Percentiles rank a stretch among this genome's conserved stretches.
Evolutionary conservation across 2,329 filamentous ascomycete genomes (phyloP).

Genomic region (Boeremia exigua): DNA sequence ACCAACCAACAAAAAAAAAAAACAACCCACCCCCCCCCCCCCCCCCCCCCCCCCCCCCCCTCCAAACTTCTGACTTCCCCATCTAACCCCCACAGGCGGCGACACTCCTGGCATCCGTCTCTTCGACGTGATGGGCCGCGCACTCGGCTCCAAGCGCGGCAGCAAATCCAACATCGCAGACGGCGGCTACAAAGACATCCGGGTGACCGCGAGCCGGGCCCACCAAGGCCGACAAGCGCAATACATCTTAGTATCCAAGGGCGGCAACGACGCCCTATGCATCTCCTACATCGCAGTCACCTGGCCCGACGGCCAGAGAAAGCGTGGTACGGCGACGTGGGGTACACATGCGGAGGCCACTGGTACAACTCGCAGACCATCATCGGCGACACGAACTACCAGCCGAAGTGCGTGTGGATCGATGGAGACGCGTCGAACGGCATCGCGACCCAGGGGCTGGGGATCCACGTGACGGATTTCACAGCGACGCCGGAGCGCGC

Average conservation of each 20-base stretch:
- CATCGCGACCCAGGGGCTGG: slow-evolving; percentile 17
- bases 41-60: no score
- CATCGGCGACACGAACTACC: slow-evolving; percentile 11
- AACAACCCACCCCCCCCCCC: no score
- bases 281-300: slow-evolving; percentile 22
- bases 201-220: neutral
- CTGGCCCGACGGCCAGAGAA: slow-evolving; percentile 19
- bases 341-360: slow-evolving; percentile 9
- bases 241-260: slow-evolving; percentile 18
- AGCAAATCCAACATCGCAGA: slow-evolving; percentile 12
- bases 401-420: slow-evolving; percentile 21
- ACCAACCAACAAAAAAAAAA: no score
- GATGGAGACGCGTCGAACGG: slow-evolving; percentile 19
- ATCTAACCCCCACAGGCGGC: neutral
- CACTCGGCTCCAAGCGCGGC: slow-evolving; percentile 2
- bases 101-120: slow-evolving; percentile 9
- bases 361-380: slow-evolving; percentile 23
- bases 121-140: slow-evolving; percentile 11
- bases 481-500: slow-evolving; percentile 14
- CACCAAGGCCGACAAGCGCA: slow-evolving; percentile 10
- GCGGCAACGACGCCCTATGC: slow-evolving; percentile 20
- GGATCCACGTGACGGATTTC: slow-evolving; percentile 25
- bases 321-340: slow-evolving; percentile 23
- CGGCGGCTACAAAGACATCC: slow-evolving; percentile 11
- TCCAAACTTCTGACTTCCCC: neutral